Evolutionary conservation across 306 rosid genomes (phyloP), one percentile per base, ranked within the genome.

Genomic region (Acmispon strigosus): DNA sequence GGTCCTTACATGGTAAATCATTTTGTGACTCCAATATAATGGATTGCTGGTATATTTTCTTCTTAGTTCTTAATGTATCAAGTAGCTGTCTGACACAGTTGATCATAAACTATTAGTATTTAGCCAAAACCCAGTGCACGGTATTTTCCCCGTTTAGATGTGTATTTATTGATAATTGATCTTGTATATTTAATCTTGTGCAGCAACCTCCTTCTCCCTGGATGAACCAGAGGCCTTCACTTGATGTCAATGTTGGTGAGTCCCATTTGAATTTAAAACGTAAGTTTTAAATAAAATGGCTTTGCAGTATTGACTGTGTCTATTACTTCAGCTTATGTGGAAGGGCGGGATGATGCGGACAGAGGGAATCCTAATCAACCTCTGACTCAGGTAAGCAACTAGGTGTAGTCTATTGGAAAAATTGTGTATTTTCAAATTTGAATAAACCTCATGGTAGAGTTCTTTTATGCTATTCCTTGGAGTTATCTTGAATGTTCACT

Each of bases 191-290:
- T 72, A 37, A 75, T 79, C 63, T 62, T 79, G 47, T 57, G 73
- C 94, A 92, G 98, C 96, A 83, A 86, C 85, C 96, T 74, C 86
- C 96, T 36, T 87, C 96, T 72, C 75, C 92, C 54, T 92, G 98
- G 98, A 86, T 85, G 85, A 87, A 72, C 84, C 90, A 49, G 50
- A 86, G 96, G 76, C 79, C 95, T 73, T 73, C 98, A 18, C 92
- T 92, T 48, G 98, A 92, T 48, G 98, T 92, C 80, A 92, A 92
- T 67, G 85, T 89, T 79, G 96, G 98, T 92, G 56, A 86, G 96
- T 76, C 18, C 44, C 45, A 29, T 76, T 76, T 56, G 34, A 60
- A 57, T 29, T 58, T 60, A 19, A 52, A 17, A 41, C 57, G 39
- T 32, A 19, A 0, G 52, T 20, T 67, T 66, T 19, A 68, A 15